Conservation (phyloP, 805 yeast species). For the Maudiozyma barnettii region DNA sequence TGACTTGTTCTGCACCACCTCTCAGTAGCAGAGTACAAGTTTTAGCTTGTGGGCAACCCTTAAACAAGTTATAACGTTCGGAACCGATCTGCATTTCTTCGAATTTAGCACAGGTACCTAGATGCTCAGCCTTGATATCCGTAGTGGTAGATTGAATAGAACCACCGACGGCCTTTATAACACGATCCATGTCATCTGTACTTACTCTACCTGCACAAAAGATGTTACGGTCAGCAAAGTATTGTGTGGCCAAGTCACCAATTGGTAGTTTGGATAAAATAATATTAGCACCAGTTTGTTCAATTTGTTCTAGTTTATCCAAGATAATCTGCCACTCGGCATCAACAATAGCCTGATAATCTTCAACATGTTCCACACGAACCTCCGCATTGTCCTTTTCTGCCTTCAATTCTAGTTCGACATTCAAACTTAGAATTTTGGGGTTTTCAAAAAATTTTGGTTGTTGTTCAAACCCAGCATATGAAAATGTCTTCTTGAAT, state of each 20-base stretch:
- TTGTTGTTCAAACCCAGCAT: conserved; percentile 98
- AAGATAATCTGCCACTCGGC: conserved; percentile 98
- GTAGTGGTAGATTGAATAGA: conserved; percentile 69
- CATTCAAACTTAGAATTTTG: conserved; percentile 73
- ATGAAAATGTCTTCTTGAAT: conserved; percentile 91
- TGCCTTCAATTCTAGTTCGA: conserved; percentile 92
- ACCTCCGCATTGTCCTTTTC: conserved; percentile 99
- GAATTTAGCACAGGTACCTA: conserved; percentile 77
- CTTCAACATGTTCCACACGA: conserved; percentile 84
- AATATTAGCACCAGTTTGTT: conserved; percentile 79
- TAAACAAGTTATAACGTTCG: conserved; percentile 86
- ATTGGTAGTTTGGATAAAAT: conserved; percentile 92
- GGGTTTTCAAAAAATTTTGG: conserved; percentile 80
- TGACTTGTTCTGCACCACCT: conserved; percentile 97
- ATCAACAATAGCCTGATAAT: conserved; percentile 92
- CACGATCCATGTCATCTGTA: conserved; percentile 84
- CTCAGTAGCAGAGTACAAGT: conserved; percentile 89
- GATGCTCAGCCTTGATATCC: conserved; percentile 56
- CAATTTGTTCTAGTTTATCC: conserved; percentile 75
- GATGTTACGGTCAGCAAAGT: conserved; percentile 88
- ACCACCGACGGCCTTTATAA: conserved; percentile 90
- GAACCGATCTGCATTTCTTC: conserved; percentile 95
- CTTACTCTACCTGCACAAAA: conserved; percentile 97
- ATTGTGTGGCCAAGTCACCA: conserved; percentile 98
- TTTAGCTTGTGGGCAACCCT: conserved; percentile 85